These are phyloP conservation scores for Coffea eugenioides DNA, from an alignment of 257 asterid species.

Conservation along the genomic window DNA sequence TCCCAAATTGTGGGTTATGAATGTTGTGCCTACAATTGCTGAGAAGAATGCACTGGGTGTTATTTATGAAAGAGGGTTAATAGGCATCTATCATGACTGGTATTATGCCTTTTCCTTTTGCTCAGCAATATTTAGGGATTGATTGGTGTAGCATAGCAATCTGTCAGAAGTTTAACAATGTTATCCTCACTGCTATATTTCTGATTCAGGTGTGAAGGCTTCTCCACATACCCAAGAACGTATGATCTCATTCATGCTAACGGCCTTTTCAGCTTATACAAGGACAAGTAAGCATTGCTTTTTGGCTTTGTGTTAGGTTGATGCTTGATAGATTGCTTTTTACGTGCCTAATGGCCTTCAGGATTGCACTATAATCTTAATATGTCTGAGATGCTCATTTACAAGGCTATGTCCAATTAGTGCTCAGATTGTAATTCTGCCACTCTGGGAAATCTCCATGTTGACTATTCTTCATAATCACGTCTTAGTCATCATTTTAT, in stretches of 20 bases:
- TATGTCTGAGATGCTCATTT: background rate
- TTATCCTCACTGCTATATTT: slow-evolving; percentile 10
- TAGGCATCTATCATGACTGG: slow-evolving; percentile 96
- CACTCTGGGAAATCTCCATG: background rate
- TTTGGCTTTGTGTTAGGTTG: background rate
- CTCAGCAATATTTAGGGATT: background rate
- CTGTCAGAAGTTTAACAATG: background rate
- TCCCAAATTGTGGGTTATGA: slow-evolving; percentile 95
- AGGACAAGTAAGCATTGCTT: slow-evolving; percentile 63
- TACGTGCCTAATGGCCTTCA: background rate
- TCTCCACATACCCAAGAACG: slow-evolving; percentile 94
- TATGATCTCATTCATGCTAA: slow-evolving; percentile 93
- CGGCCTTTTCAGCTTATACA: slow-evolving; percentile 83
- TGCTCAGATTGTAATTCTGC: too few relatives aligned
- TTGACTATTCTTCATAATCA: background rate
- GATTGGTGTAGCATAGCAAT: background rate
- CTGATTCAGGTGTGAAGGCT: slow-evolving; percentile 80
- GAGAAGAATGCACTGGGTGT: slow-evolving; percentile 81
- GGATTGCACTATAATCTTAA: background rate
- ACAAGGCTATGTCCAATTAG: background rate
- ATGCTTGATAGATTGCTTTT: background rate
- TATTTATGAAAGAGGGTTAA: slow-evolving; percentile 78
- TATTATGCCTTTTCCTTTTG: slow-evolving; percentile 20
- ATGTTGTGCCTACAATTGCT: slow-evolving; percentile 86
- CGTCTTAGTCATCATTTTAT: background rate